Conservation (phyloP, 1,284 basidiomycete genomes). For the Crucibulum parvulum region DNA sequence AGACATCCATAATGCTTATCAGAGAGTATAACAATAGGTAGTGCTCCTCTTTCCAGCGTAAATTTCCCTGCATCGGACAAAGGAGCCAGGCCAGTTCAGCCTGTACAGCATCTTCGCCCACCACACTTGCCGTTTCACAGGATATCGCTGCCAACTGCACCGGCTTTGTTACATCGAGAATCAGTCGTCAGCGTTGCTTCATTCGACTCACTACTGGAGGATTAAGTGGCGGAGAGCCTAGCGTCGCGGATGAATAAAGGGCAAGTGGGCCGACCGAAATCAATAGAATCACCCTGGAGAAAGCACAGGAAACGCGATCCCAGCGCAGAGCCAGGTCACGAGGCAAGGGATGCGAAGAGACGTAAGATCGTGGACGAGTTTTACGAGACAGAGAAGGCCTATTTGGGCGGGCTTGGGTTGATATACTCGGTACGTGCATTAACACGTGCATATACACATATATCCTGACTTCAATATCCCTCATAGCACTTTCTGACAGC, state of each 20-base stretch:
- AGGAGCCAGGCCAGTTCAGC: conserved; percentile 7
- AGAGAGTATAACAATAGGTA: conserved; percentile 3
- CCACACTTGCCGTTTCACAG: conserved; percentile 70
- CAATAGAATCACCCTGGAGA: conserved; percentile 40
- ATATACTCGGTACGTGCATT: conserved; percentile 72
- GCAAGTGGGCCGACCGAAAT: conserved; percentile 21
- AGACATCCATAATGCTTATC: background rate
- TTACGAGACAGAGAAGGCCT: conserved; percentile 80
- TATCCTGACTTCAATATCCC: background rate
- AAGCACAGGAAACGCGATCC: conserved; percentile 34
- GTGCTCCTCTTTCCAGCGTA: conserved; percentile 12
- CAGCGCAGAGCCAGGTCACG: conserved; percentile 41
- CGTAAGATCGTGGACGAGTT: conserved; percentile 76
- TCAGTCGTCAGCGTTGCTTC: conserved; percentile 74
- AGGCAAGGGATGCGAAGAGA: conserved; percentile 50
- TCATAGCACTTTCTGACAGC: conserved; percentile 74
- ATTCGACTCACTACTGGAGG: conserved; percentile 71
- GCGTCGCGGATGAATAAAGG: conserved; percentile 12
- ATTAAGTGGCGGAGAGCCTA: conserved; percentile 41
- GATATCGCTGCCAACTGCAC: conserved; percentile 74
- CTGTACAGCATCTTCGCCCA: conserved; percentile 18
- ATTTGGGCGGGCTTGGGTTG: conserved; percentile 81
- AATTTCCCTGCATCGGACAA: conserved; percentile 20
- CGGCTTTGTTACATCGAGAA: conserved; percentile 59
- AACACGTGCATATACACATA: background rate